These are phyloP conservation scores for Rhynchospora breviuscula DNA, from an alignment of 176 grass and related monocot genomes.

Conservation along the genomic window DNA sequence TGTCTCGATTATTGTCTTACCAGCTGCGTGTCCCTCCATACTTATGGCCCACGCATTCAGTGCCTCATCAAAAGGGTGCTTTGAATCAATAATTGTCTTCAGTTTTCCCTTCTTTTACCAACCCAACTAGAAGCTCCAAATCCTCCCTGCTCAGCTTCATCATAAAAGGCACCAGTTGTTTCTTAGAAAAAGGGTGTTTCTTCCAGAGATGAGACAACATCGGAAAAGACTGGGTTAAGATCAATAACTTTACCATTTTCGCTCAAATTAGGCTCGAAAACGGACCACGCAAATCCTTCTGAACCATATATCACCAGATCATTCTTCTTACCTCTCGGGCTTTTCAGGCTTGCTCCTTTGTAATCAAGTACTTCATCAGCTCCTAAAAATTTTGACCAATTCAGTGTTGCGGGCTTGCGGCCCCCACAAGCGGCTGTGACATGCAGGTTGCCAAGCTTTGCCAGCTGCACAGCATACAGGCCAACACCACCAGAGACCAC, in stretches of 20 bases:
- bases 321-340: slow-evolving; percentile 47
- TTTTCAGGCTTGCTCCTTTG: slow-evolving; percentile 46
- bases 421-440: slow-evolving; percentile 50
- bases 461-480: slow-evolving; percentile 38
- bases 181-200: slow-evolving; percentile 37
- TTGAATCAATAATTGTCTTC: slow-evolving; percentile 51
- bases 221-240: slow-evolving; percentile 26
- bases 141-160: slow-evolving; percentile 25
- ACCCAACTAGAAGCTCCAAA: slow-evolving; percentile 51
- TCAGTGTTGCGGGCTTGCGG: slow-evolving; percentile 41
- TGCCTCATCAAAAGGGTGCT: slow-evolving; percentile 29
- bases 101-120: slow-evolving; percentile 49
- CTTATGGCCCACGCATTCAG: slow-evolving; percentile 53
- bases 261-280: slow-evolving; percentile 37
- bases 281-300: slow-evolving; percentile 32
- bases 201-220: slow-evolving; percentile 21
- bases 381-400: slow-evolving; percentile 43
- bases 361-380: slow-evolving; percentile 75
- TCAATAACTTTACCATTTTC: slow-evolving; percentile 40
- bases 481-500: slow-evolving; percentile 52
- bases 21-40: slow-evolving; percentile 57
- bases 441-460: slow-evolving; percentile 46
- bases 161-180: slow-evolving; percentile 42
- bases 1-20: slow-evolving; percentile 59
- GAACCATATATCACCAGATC: slow-evolving; percentile 55